Conservation (phyloP, 306 rosid genomes). For the Neltuma alba region DNA sequence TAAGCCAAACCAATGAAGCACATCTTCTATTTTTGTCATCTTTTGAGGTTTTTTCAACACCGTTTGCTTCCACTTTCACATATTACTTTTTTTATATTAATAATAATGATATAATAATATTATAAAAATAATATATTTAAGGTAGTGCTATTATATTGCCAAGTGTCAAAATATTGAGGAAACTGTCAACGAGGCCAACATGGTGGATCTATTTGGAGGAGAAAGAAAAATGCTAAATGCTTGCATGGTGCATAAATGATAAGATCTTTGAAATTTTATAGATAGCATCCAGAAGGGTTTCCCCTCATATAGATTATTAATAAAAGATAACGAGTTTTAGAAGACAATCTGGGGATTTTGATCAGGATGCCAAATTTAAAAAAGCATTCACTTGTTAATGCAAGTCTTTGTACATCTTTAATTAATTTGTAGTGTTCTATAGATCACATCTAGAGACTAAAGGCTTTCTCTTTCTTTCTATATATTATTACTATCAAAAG, state of each 20-base stretch:
- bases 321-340: neutral
- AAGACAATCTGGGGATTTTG: neutral
- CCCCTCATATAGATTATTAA: neutral
- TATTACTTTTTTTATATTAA: neutral
- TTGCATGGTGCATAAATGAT: neutral
- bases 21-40: neutral
- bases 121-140: neutral
- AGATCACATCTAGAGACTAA: neutral
- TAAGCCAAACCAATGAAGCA: neutral
- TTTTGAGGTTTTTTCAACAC: neutral
- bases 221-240: too few relatives aligned
- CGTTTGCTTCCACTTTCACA: neutral
- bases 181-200: neutral
- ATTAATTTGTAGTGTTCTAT: neutral
- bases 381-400: neutral
- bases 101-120: too few relatives aligned
- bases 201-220: neutral
- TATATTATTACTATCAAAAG: neutral
- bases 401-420: slow-evolving; percentile 3
- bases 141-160: neutral
- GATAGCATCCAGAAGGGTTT: neutral
- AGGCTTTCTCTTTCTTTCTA: too few relatives aligned
- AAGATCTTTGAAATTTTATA: neutral
- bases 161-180: neutral
- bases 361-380: neutral